Conservation (phyloP, 2,329 filamentous ascomycete genomes). For the Akanthomyces muscarius region DNA sequence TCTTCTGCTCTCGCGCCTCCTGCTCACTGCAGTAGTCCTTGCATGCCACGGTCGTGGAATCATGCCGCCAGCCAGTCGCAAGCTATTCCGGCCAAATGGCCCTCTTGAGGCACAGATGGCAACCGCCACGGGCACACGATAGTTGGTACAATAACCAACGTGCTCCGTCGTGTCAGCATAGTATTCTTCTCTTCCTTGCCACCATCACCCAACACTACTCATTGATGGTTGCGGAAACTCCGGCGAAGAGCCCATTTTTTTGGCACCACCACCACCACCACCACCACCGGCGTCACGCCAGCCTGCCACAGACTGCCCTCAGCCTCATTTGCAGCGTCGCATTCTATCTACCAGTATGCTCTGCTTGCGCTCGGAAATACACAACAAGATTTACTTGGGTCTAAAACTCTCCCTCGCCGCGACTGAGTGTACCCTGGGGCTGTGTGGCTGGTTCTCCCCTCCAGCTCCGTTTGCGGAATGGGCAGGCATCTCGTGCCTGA, state of each 20-base stretch:
- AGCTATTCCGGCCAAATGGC: not conserved
- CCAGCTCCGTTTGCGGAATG: conserved; percentile 13
- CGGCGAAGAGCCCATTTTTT: not conserved
- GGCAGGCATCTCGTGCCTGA: conserved; percentile 6
- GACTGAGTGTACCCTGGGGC: not conserved
- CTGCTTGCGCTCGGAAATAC: not conserved
- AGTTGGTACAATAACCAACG: too few relatives aligned
- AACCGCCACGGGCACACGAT: not conserved
- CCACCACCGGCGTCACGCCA: not conserved
- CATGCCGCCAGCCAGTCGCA: not conserved
- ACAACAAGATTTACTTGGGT: not conserved
- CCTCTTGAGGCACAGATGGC: not conserved
- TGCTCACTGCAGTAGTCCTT: not conserved
- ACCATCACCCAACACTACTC: not conserved
- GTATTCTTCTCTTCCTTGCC: not conserved
- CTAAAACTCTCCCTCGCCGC: not conserved
- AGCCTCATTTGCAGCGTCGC: not conserved
- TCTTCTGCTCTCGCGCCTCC: not conserved
- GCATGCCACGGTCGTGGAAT: not conserved
- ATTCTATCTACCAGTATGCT: not conserved
- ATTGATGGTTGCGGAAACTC: not conserved
- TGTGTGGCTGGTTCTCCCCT: not conserved
- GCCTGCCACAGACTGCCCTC: not conserved
- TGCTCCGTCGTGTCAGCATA: not conserved
- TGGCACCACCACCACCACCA: not conserved